Evolutionary conservation across 768 basidiomycete genomes (phyloP), one percentile per base, ranked within the genome.

Genomic region (Rossbeevera mucosa): DNA sequence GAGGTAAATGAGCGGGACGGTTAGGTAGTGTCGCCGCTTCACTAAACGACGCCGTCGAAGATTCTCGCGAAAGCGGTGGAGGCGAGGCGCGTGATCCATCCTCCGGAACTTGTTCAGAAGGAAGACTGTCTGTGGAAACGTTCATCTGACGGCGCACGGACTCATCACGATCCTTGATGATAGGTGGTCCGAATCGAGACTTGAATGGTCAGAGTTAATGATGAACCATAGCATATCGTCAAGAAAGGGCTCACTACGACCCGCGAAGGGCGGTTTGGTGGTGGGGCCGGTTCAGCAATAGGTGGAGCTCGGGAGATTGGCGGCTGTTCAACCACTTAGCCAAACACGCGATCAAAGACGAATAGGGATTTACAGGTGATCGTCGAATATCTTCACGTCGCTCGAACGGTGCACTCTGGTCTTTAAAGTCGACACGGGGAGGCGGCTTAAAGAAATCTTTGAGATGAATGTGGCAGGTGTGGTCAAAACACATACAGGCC

Each of bases 141-240:
- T 52, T 53, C 28, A 20, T 44, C n/a, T 31, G 51, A 1, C 47
- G 21, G 26, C 25, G 53, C 20, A 21, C 33, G 22, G 50, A 44
- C 11, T 66, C 61, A 2, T 14, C 21, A 3, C 47, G 43, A 40
- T 60, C 66, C 33, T 60, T 66, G 28, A 46, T 33, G 16, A 69
- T 50, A 3, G 67, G 67, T n/a, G 67, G 67, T 5, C 67, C 67
- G 26, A 69, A 69, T 8, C 67, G 68, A 31, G 69, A 69, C 69
- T 69, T 28, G 7, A 20, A 8, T 25, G n/a, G 5, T 20, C 14
- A 56, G n/a, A 7, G 18, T 48, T 11, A 53, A 14, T 18, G 24
- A 38, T 16, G 16, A 30, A 29, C 12, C 1, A 29, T 26, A n/a
- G 7, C 13, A 4, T 31, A 9, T 16, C 12, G 30, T 25, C 6